Evolutionary conservation across 345 rosid genomes (phyloP), one percentile per base, ranked within the genome.

Genomic region (Salix dunnii): DNA sequence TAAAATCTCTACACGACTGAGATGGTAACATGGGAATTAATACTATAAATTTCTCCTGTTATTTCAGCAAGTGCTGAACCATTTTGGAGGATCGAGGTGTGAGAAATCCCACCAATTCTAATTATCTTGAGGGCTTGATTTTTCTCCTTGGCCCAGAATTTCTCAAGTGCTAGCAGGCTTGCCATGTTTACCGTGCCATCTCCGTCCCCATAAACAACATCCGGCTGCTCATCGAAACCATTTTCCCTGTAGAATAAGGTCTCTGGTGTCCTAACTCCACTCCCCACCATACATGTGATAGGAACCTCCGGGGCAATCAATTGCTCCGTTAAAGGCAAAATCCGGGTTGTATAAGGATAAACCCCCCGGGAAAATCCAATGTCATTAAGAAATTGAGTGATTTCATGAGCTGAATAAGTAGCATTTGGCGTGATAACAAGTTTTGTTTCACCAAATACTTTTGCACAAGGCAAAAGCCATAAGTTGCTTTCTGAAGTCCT

Each of bases 111-210:
- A 21, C 40, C 27, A 61, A 91, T 33, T 68, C 28, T 84, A 2
- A 88, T 81, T 2, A 87, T 87, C 74, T 82, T 81, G 51, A 91
- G 79, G 20, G 81, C 16, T 63, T 90, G 94, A 38, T 75, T 82
- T 72, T 74, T 33, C 14, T 83, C 74, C 1, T 28, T 43, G 58
- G 31, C 49, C 90, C 96, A 90, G 6, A 87, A 20, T 14, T 84
- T 65, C 74, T 89, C 85, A 49, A 85, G 76, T 72, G 89, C 96
- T 66, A 82, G 74, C 81, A 91, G 78, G 77, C 99, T 95, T 66
- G 61, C 88, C 86, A 90, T 74, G 70, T 88, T 90, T 78, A 90
- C 97, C 0, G 99, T 95, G 31, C 99, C 99, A 33, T 95, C 97
- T 67, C 96, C 96, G 64, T 93, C 97, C 70, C 99, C 97, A 23